Evolutionary conservation across 352 stramenopile genomes (phyloP).

Genomic region (Globisporangium paddicum): DNA sequence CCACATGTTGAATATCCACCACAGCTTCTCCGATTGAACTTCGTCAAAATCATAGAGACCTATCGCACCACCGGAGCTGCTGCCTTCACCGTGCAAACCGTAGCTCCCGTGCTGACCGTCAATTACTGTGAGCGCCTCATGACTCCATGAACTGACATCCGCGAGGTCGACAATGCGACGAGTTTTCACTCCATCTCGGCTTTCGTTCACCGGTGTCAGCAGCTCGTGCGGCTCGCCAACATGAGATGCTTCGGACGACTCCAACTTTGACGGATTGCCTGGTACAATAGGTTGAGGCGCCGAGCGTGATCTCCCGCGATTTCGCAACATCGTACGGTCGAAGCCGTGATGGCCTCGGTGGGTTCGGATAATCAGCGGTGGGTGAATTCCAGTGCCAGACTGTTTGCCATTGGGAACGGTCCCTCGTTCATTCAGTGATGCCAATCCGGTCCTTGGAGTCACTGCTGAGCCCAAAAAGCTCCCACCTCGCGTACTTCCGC

Average conservation of each 20-base stretch:
- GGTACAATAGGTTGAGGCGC: slow-evolving; percentile 36
- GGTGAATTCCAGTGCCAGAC: slow-evolving; percentile 10
- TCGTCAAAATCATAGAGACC: slow-evolving; percentile 78
- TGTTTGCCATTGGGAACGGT: slow-evolving; percentile 18
- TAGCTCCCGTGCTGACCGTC: slow-evolving; percentile 21
- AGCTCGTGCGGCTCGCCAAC: slow-evolving; percentile 12
- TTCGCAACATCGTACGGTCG: slow-evolving; percentile 25
- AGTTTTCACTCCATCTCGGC: neutral
- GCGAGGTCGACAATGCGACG: slow-evolving; percentile 51
- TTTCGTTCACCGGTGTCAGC: slow-evolving; percentile 23
- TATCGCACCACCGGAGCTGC: slow-evolving; percentile 47
- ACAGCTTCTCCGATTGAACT: slow-evolving; percentile 74
- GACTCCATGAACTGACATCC: slow-evolving; percentile 38
- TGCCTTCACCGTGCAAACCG: slow-evolving; percentile 37
- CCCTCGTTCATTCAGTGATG: slow-evolving; percentile 60
- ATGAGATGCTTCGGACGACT: slow-evolving; percentile 1
- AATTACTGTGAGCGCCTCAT: slow-evolving; percentile 18
- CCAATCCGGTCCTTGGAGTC: slow-evolving; percentile 64
- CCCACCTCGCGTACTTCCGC: slow-evolving; percentile 19
- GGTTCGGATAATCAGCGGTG: slow-evolving; percentile 6
- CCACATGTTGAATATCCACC: slow-evolving; percentile 83
- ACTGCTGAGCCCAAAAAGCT: slow-evolving; percentile 43
- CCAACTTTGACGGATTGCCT: neutral
- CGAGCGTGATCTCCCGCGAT: slow-evolving; percentile 50
- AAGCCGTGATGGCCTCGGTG: slow-evolving; percentile 11